phyloP scores from a whole-genome alignment of 192 early-diverging fungal genomes.

The Coemansia sp. region DNA sequence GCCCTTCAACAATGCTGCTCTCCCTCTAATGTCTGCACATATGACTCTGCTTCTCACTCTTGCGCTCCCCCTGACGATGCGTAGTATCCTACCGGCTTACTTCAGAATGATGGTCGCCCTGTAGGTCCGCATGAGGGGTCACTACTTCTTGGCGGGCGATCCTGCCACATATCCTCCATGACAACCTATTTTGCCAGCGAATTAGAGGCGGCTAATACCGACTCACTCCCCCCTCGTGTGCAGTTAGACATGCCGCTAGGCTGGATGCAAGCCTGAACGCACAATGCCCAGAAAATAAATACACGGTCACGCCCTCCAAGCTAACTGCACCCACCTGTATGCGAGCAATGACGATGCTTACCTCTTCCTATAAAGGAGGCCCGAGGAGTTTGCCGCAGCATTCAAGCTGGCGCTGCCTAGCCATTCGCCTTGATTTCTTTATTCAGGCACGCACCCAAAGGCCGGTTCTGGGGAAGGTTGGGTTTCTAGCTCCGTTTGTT shows the following conservation, averaged over 20 bases:
- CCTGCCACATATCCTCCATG: not conserved
- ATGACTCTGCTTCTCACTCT: slow-evolving; percentile 7
- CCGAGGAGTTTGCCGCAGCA: not conserved
- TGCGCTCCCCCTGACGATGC: not conserved
- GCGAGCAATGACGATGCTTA: not conserved
- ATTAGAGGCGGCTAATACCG: slow-evolving; percentile 1
- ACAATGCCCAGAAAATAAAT: slow-evolving; percentile 5
- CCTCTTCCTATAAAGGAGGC: not conserved
- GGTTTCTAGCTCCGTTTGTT: slow-evolving; percentile 6
- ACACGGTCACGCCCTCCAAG: slow-evolving; percentile 4
- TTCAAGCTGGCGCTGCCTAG: not conserved
- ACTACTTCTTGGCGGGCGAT: not conserved
- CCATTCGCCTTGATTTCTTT: slow-evolving; percentile 8
- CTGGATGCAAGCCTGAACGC: slow-evolving; percentile 9
- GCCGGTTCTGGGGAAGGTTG: not conserved
- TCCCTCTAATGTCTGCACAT: slow-evolving; percentile 1
- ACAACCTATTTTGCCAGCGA: slow-evolving; percentile 3
- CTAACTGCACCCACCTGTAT: not conserved
- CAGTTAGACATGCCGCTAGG: slow-evolving; percentile 6
- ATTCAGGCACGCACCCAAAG: not conserved
- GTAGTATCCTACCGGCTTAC: not conserved
- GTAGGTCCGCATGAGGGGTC: not conserved
- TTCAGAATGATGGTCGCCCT: not conserved
- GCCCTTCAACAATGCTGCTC: not conserved
- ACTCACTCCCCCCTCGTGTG: not conserved